Percentiles rank a stretch among this genome's conserved stretches.
Conservation (phyloP, 176 grass and related monocot species). For the Aegilops tauschii region DNA sequence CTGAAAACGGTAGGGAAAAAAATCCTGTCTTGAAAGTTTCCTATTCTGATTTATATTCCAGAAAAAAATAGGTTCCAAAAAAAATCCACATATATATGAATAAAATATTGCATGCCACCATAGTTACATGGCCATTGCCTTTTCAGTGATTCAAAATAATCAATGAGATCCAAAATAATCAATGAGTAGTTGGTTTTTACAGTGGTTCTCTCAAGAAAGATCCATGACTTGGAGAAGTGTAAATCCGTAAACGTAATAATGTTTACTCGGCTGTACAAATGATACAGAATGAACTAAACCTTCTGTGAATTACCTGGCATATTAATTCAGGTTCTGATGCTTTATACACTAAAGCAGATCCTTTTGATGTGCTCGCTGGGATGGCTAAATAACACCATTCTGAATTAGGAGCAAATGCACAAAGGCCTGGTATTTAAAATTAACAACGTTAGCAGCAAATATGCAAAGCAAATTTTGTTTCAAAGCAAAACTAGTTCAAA, state of each 20-base stretch:
- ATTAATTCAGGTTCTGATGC: constrained; percentile 87
- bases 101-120: background rate
- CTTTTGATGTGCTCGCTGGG: constrained; percentile 85
- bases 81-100: background rate
- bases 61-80: background rate
- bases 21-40: background rate
- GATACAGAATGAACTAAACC: background rate
- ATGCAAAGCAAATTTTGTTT: background rate
- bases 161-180: background rate
- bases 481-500: background rate
- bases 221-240: background rate
- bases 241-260: background rate
- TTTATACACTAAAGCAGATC: constrained; percentile 88
- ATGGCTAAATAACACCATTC: constrained; percentile 81
- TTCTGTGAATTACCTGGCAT: constrained; percentile 64
- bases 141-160: background rate
- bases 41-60: background rate
- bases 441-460: constrained; percentile 22
- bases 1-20: background rate
- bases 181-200: background rate
- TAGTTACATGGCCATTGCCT: background rate
- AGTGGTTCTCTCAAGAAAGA: background rate
- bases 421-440: constrained; percentile 59
- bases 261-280: background rate
- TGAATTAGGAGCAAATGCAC: constrained; percentile 91